A percentile compares a stretch with the other conserved stretches of the same genome.
Evolutionary conservation across 2,329 filamentous ascomycete genomes (phyloP).

Genomic region (Neurospora crassa): DNA sequence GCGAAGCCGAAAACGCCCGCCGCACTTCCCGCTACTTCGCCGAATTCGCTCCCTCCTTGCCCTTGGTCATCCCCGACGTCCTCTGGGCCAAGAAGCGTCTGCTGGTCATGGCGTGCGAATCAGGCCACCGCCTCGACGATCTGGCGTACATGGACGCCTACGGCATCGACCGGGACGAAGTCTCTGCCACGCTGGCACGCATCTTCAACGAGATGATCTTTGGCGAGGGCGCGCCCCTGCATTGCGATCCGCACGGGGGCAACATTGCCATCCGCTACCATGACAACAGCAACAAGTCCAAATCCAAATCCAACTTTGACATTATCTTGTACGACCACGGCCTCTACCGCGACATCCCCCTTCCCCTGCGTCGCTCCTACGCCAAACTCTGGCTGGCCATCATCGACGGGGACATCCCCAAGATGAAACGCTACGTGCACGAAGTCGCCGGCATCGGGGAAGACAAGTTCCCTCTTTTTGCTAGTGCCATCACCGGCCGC

Average conservation of each 20-base stretch:
- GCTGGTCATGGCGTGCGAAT: constrained; percentile 88
- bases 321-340: constrained; percentile 96
- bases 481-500: constrained; percentile 88
- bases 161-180: constrained; percentile 87
- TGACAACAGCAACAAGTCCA: background rate
- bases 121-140: constrained; percentile 81
- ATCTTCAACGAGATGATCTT: constrained; percentile 99
- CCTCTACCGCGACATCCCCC: constrained; percentile 85
- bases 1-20: constrained; percentile 76
- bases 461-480: constrained; percentile 88
- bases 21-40: constrained; percentile 75
- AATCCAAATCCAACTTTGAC: constrained; percentile 69
- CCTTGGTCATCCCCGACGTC: constrained; percentile 80
- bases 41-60: constrained; percentile 55
- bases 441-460: constrained; percentile 85
- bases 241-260: constrained; percentile 94
- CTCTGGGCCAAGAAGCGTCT: constrained; percentile 84
- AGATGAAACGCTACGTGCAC: constrained; percentile 81
- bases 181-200: constrained; percentile 78
- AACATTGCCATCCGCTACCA: constrained; percentile 80
- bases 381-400: constrained; percentile 97
- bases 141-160: constrained; percentile 76
- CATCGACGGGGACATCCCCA: constrained; percentile 74
- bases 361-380: constrained; percentile 69
- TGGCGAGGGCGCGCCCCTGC: constrained; percentile 73